Base-by-base conservation (phyloP, 768 basidiomycete species). In the Sporobolomyces roseus region DNA sequence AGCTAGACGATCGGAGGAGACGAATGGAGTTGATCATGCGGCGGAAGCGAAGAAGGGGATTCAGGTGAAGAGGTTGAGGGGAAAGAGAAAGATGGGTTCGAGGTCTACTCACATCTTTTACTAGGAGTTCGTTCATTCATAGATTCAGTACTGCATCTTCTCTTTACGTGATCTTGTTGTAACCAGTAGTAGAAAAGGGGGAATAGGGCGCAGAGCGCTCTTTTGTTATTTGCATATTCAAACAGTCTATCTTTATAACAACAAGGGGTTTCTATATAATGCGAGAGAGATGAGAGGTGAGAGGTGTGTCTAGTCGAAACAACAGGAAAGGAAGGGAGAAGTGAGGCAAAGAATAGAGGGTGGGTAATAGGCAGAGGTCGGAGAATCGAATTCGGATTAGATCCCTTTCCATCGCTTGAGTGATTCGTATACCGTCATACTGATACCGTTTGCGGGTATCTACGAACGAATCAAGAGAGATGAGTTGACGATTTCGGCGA, bases 401-500 rank as follows among this genome's bases (percentile, higher is more conserved):
- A 73, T 52, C 9, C 66, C 67, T 19, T 73, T 51, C 49, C 50
- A 68, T 21, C 70, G 51, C 70, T 75, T 75, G 59, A 74, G 38
- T 1, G 59, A 38, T 38, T 75, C 74, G 61, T 72, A 75, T 0
- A 66, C 51, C 7, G 74, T 71, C 74, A 75, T 75, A 1, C 35
- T 32, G 49, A 74, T 66, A 9, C 64, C 72, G 45, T 75, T 75
- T 8, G 74, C 70, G 9, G 73, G 73, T 14, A 70, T 74, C 71
- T 73, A 27, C 35, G 45, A 23, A 46, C 10, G 21, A 46, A 46
- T 9, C 38, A 9, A 45, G 29, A 32, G 32, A 23, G 2, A 33
- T 29, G 14, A 14, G n/a, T 2, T 6, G n/a, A 19, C 19, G 27
- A 41, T 2, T 17, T 25, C n/a, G n/a, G n/a, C n/a, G n/a, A n/a